Evolutionary conservation across 2,329 filamentous ascomycete species (phyloP).

Genomic region (Trichoderma atrobrunneum): DNA sequence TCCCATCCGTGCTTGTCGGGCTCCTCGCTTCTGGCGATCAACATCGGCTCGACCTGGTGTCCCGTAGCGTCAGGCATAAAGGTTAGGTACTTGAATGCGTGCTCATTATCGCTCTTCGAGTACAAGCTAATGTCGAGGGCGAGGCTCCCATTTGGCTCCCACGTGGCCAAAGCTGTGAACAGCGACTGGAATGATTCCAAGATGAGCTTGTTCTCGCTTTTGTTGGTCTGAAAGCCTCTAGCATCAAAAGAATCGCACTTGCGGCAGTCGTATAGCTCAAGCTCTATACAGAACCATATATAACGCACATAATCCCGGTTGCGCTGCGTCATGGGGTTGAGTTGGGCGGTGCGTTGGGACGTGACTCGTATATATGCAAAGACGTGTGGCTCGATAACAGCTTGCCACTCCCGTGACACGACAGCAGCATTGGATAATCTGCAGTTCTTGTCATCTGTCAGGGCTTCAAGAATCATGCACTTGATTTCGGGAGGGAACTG

Average conservation of each 20-base stretch:
- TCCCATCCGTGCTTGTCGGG: background rate
- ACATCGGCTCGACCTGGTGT: conserved; percentile 17
- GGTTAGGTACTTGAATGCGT: conserved; percentile 31
- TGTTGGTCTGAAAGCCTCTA: too few relatives aligned
- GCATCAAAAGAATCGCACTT: too few relatives aligned
- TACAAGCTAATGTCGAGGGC: conserved; percentile 34
- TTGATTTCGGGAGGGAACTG: background rate
- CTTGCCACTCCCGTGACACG: conserved; percentile 35
- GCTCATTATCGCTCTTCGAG: conserved; percentile 33
- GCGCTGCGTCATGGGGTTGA: conserved; percentile 29
- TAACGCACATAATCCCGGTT: conserved; percentile 28
- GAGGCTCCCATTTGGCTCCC: conserved; percentile 17
- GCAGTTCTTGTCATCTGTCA: conserved; percentile 25
- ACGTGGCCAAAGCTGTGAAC: conserved; percentile 10
- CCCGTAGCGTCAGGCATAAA: conserved; percentile 20
- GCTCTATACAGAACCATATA: conserved; percentile 26
- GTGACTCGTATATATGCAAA: conserved; percentile 33
- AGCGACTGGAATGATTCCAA: too few relatives aligned
- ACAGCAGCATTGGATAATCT: conserved; percentile 26
- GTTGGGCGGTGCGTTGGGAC: conserved; percentile 28
- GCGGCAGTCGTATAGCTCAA: conserved; percentile 24
- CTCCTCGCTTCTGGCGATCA: conserved; percentile 1
- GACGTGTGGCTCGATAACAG: conserved; percentile 28
- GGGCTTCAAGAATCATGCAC: conserved; percentile 23
- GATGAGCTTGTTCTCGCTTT: too few relatives aligned